Percentiles rank a stretch among this genome's conserved stretches.
Evolutionary conservation across 139 green algal genomes (phyloP).

Genomic region (Asterochloris erici): DNA sequence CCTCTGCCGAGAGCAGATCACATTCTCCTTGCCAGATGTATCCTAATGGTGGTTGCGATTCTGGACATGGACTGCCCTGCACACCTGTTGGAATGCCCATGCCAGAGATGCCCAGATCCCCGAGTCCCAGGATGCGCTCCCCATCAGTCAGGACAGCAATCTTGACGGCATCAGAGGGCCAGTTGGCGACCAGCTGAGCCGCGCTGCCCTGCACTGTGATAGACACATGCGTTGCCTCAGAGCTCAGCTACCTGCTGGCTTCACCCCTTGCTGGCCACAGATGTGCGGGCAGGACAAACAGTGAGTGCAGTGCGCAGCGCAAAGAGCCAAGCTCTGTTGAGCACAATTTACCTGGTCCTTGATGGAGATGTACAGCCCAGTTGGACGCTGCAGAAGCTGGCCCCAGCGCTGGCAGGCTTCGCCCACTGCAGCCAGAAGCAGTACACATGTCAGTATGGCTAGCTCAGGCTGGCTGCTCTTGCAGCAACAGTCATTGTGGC

Average conservation of each 20-base stretch:
- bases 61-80: background rate
- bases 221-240: background rate
- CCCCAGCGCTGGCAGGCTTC: constrained; percentile 57
- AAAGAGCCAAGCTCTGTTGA: background rate
- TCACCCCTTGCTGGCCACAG: too few species aligned
- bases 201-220: constrained; percentile 11
- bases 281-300: too few species aligned
- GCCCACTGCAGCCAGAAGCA: constrained; percentile 31
- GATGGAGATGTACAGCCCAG: constrained; percentile 30
- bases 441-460: background rate
- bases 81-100: constrained; percentile 50
- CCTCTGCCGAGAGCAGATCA: too few species aligned
- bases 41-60: too few species aligned
- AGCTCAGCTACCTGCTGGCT: too few species aligned
- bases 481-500: background rate
- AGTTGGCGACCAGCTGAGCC: constrained; percentile 9
- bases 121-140: constrained; percentile 64
- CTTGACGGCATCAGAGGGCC: constrained; percentile 28
- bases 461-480: background rate
- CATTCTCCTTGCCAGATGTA: too few species aligned
- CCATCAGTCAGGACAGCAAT: constrained; percentile 59
- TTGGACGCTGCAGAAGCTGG: constrained; percentile 20
- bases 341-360: constrained; percentile 17
- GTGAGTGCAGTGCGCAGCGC: background rate
- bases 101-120: constrained; percentile 58